phyloP scores from a whole-genome alignment of 768 basidiomycete species.

The Xanthoconium purpureum region DNA sequence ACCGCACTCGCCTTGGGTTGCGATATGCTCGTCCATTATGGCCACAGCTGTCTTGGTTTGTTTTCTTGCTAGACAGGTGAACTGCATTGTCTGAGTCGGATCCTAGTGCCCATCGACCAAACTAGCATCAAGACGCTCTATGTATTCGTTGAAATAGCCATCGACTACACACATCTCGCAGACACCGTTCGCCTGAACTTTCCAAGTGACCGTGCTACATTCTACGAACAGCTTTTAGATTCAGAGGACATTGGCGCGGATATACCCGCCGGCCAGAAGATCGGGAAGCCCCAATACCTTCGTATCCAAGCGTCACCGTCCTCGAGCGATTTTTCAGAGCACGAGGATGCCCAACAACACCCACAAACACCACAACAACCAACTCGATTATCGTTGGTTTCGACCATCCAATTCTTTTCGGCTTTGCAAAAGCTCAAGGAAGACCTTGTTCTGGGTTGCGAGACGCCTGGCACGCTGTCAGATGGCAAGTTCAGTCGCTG shows the following conservation, averaged over 20 bases:
- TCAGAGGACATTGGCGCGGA: slow-evolving; percentile 45
- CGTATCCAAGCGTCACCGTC: slow-evolving; percentile 52
- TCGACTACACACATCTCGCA: slow-evolving; percentile 80
- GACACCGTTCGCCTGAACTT: slow-evolving; percentile 89
- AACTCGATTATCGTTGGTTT: slow-evolving; percentile 87
- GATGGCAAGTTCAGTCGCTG: slow-evolving; percentile 32
- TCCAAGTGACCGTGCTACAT: slow-evolving; percentile 66
- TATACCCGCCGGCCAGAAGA: slow-evolving; percentile 47
- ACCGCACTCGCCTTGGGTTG: slow-evolving; percentile 94
- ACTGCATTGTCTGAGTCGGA: slow-evolving; percentile 2
- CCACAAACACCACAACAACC: slow-evolving; percentile 21
- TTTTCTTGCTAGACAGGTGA: neutral
- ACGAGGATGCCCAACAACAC: slow-evolving; percentile 11
- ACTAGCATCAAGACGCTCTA: slow-evolving; percentile 94
- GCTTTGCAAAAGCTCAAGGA: slow-evolving; percentile 86
- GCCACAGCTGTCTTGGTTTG: slow-evolving; percentile 94
- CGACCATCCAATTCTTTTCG: slow-evolving; percentile 96
- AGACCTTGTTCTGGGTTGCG: slow-evolving; percentile 51
- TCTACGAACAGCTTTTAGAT: slow-evolving; percentile 62
- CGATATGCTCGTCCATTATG: slow-evolving; percentile 98
- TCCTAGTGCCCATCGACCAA: slow-evolving; percentile 87
- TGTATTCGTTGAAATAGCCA: slow-evolving; percentile 94
- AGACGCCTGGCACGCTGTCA: neutral
- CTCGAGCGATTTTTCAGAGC: neutral
- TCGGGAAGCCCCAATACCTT: slow-evolving; percentile 44